Conservation (phyloP, 176 grass and related monocot genomes). For the Calamus simplicifolius region DNA sequence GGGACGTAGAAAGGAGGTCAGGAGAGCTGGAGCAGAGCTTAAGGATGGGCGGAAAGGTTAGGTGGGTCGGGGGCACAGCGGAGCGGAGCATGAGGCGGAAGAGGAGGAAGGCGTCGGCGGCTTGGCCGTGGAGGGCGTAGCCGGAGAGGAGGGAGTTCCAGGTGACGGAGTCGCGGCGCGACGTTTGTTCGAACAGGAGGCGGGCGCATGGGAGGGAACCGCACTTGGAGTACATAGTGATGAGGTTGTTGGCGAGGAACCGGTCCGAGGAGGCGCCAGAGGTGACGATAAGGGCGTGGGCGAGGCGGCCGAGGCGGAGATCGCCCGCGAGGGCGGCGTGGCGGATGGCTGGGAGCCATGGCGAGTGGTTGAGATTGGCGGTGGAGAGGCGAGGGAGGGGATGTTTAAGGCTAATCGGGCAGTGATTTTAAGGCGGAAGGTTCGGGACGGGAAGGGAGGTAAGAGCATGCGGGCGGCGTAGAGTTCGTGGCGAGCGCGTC, state of each 20-base stretch:
- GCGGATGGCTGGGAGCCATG: slow-evolving; percentile 8
- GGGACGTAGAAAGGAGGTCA: slow-evolving; percentile 7
- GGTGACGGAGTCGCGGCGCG: slow-evolving; percentile 5
- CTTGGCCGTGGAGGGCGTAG: slow-evolving; percentile 9
- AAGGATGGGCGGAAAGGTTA: slow-evolving; percentile 21
- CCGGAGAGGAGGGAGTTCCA: slow-evolving; percentile 25
- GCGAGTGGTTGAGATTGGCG: not conserved
- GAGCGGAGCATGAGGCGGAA: slow-evolving; percentile 19
- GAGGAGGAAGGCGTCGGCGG: slow-evolving; percentile 3
- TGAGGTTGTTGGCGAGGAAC: slow-evolving; percentile 25
- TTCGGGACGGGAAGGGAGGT: too few relatives aligned
- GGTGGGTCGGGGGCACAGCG: not conserved
- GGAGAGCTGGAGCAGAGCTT: slow-evolving; percentile 11
- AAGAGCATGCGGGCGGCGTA: too few relatives aligned
- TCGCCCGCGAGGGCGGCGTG: slow-evolving; percentile 3
- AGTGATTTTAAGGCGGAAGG: not conserved
- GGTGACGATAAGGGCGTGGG: slow-evolving; percentile 10
- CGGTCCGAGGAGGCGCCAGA: slow-evolving; percentile 2
- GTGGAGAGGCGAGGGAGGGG: not conserved
- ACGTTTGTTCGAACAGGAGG: slow-evolving; percentile 17
- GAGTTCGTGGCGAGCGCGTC: too few relatives aligned
- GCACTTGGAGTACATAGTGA: slow-evolving; percentile 14
- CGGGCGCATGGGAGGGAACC: slow-evolving; percentile 14
- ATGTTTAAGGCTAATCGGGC: not conserved
- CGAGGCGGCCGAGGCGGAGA: not conserved